Base-by-base conservation (phyloP, 2,329 filamentous ascomycete genomes). In the Claviceps paspali region DNA sequence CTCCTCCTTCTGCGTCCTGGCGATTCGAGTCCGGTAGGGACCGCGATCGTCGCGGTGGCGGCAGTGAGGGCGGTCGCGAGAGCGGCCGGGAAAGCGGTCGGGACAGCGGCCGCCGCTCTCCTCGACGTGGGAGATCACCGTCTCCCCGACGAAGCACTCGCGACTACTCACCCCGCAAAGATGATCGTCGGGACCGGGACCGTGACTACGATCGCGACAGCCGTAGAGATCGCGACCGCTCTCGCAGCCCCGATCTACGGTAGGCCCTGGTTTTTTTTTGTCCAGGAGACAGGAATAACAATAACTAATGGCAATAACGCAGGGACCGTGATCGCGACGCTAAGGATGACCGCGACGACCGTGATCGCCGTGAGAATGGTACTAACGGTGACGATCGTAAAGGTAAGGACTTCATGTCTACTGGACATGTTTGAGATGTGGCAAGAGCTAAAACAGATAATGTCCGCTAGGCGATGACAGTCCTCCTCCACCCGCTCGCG, bases 1-100 rank as follows among this genome's bases (percentile, higher is more conserved):
- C 91, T 53, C 91, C 91, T 52, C 91, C 91, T 35, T 96, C 91
- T 48, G 91, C 91, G 37, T 96, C 87, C 22, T 98, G 91, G 91
- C 83, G 91, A 44, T 98, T 98, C 57, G 91, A 95, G 61, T 86
- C 85, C 48, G 88, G 87, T 43, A 77, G 82, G 52, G 82, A 85
- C 52, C 81, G 77, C 46, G 76, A 80, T 43, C 73, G 76, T 41
- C 68, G 65, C 42, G 51, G 51, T 46, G 70, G 37, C 29, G 40
- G 40, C 14, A 42, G 34, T 18, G 40, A 39, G 14, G 29, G 40
- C 18, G 36, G 40, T 43, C 51, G 52, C 45, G 70, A 38, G 5
- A 30, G 30, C 23, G 88, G 87, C 43, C 78, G 82, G 52, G 82
- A 85, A 51, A 81, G 76, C 46, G 75, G 75, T 41, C 68, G 52